Evolutionary conservation across 179 eudicot species (phyloP).

Genomic region (Camellia oleifera): DNA sequence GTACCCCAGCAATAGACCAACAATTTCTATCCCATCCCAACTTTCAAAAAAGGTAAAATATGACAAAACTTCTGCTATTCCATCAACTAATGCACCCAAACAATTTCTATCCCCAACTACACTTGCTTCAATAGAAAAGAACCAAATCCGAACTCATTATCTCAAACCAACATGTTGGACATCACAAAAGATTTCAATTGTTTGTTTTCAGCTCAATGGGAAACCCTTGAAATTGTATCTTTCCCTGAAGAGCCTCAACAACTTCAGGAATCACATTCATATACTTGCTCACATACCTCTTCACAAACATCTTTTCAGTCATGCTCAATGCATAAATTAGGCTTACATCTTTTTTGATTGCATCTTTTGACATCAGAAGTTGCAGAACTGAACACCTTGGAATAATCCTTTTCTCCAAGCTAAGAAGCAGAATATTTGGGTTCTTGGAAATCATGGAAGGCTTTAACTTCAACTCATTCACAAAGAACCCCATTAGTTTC

Average conservation of each 20-base stretch:
- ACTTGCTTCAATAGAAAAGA: not conserved
- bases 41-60: too few relatives aligned
- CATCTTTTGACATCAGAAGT: slow-evolving; percentile 7
- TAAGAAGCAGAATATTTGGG: not conserved
- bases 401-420: slow-evolving; percentile 22
- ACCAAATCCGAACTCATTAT: not conserved
- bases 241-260: slow-evolving; percentile 9
- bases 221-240: slow-evolving; percentile 10
- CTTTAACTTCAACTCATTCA: slow-evolving; percentile 9
- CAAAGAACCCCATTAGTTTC: slow-evolving; percentile 10
- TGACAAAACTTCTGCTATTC: too few relatives aligned
- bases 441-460: slow-evolving; percentile 2
- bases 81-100: too few relatives aligned
- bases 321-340: not conserved
- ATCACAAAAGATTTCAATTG: not conserved
- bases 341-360: not conserved
- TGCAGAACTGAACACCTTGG: slow-evolving; percentile 16
- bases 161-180: not conserved
- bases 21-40: too few relatives aligned
- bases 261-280: slow-evolving; percentile 14
- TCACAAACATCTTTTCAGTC: not conserved
- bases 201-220: not conserved
- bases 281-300: slow-evolving; percentile 6
- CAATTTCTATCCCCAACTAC: not conserved
- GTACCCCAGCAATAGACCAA: not conserved